phyloP scores from a whole-genome alignment of 345 rosid species.

The Citrus hindsii region DNA sequence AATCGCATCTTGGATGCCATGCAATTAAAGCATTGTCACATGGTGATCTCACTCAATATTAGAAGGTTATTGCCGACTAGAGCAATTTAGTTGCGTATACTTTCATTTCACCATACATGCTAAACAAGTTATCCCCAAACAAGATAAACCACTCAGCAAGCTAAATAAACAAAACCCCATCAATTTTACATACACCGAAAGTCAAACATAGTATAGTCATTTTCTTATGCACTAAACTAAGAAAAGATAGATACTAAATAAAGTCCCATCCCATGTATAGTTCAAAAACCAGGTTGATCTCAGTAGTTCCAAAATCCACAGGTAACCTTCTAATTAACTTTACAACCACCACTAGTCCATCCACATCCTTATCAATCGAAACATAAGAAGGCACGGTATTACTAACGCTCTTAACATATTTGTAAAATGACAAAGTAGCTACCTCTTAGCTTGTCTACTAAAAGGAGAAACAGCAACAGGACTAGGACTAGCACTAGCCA shows the following conservation, averaged over 20 bases:
- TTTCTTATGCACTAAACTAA: not conserved
- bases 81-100: not conserved
- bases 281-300: not conserved
- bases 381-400: not conserved
- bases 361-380: not conserved
- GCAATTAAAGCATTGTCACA: not conserved
- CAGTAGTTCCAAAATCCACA: no score
- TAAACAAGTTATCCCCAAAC: not conserved
- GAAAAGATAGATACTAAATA: not conserved
- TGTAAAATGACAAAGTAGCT: not conserved
- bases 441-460: not conserved
- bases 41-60: not conserved
- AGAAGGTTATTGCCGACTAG: not conserved
- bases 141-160: not conserved
- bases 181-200: not conserved
- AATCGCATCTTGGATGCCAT: not conserved
- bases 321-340: not conserved
- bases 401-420: not conserved
- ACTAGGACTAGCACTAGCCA: not conserved
- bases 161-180: not conserved
- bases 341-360: not conserved
- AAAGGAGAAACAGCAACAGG: not conserved
- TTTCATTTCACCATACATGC: not conserved
- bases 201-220: not conserved
- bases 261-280: not conserved